These are phyloP conservation scores for Fusarium sp. DNA, from an alignment of 2,329 filamentous ascomycete species.

Conservation along the genomic window DNA sequence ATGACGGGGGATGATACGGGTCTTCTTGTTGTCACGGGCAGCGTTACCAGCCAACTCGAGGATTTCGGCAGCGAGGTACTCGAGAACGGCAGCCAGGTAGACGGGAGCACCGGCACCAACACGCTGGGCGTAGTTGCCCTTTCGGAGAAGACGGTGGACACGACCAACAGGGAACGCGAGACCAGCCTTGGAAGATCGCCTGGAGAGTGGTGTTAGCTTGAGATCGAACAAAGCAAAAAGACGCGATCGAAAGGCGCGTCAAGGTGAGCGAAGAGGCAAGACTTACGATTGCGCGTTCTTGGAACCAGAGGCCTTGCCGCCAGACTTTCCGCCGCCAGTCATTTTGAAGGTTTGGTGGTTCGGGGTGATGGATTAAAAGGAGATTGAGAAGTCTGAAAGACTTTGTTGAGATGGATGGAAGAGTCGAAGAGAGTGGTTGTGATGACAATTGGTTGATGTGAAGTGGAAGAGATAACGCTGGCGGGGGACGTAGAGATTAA, in stretches of 20 bases:
- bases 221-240: not conserved
- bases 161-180: constrained; percentile 98
- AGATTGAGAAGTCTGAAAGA: constrained; percentile 28
- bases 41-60: constrained; percentile 99
- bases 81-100: constrained; percentile 95
- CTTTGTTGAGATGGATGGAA: constrained; percentile 29
- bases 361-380: constrained; percentile 6
- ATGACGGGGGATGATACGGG: constrained; percentile 98
- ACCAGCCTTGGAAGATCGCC: constrained; percentile 98
- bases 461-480: constrained; percentile 47
- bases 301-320: constrained; percentile 98
- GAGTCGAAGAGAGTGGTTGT: constrained; percentile 48
- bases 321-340: constrained; percentile 99
- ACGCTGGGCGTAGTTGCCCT: constrained; percentile 99
- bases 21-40: constrained; percentile 99
- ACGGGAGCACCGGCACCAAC: constrained; percentile 98
- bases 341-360: constrained; percentile 74
- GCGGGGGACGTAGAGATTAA: constrained; percentile 61
- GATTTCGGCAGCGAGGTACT: constrained; percentile 98
- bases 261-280: not conserved
- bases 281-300: constrained; percentile 99
- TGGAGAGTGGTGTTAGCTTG: constrained; percentile 49
- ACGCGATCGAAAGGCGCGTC: constrained; percentile 10
- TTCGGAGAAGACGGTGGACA: constrained; percentile 98
- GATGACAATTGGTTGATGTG: constrained; percentile 48